phyloP scores from a whole-genome alignment of 305 asterid genomes.

The Plantago lanceolata region DNA sequence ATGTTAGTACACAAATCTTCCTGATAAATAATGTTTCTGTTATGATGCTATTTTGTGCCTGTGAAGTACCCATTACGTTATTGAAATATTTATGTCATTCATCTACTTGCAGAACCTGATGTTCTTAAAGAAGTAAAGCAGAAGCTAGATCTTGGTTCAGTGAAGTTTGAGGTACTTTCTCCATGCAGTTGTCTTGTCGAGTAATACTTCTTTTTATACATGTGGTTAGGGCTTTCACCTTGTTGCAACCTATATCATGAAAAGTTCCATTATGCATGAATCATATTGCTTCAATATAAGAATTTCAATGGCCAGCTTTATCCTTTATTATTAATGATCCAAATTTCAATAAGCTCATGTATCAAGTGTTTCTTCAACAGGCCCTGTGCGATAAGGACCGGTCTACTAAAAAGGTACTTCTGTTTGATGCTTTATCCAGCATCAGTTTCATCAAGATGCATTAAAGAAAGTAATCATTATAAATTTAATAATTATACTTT shows the following conservation, averaged over 20 bases:
- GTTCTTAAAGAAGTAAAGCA: slow-evolving; percentile 92
- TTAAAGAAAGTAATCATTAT: slow-evolving; percentile 2
- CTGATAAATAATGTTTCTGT: not conserved
- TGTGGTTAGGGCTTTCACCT: not conserved
- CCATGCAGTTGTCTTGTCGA: slow-evolving; percentile 10
- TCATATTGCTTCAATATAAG: not conserved
- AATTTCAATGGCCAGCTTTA: not conserved
- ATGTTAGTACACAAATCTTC: not conserved
- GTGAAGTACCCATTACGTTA: not conserved
- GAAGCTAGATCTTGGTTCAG: slow-evolving; percentile 86
- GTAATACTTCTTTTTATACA: not conserved
- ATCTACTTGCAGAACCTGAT: slow-evolving; percentile 80
- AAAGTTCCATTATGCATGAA: not conserved
- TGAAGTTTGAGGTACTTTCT: slow-evolving; percentile 78
- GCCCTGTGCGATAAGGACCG: slow-evolving; percentile 87
- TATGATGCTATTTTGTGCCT: not conserved
- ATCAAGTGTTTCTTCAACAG: slow-evolving; percentile 39
- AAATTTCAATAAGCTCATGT: slow-evolving; percentile 16
- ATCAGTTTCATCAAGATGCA: slow-evolving; percentile 14
- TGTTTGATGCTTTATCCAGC: slow-evolving; percentile 15
- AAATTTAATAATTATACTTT: no score
- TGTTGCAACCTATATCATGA: not conserved
- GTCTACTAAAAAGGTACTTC: slow-evolving; percentile 66
- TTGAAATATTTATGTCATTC: slow-evolving; percentile 8
- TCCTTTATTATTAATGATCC: slow-evolving; percentile 12